Conservation (phyloP, 2,329 filamentous ascomycete genomes). For the Neobulgaria alba region DNA sequence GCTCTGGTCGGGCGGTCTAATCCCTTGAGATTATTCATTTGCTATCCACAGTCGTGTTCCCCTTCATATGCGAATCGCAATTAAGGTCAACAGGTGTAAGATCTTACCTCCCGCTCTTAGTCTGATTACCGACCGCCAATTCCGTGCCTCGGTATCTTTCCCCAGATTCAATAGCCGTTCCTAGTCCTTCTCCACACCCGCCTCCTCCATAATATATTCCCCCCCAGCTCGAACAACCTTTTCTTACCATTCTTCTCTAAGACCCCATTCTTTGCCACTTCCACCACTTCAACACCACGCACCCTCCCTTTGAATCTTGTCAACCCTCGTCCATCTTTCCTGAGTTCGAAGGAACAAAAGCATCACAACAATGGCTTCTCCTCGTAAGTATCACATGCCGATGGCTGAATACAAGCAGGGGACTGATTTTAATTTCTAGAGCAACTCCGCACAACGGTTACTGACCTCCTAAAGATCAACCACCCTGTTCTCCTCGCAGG, state of each 20-base stretch:
- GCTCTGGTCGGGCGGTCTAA: no score
- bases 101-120: no score
- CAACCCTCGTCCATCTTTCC: neutral
- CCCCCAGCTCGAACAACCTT: slow-evolving; percentile 1
- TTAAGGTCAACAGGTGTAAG: no score
- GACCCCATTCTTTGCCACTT: neutral
- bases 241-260: slow-evolving; percentile 3
- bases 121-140: no score
- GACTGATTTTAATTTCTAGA: slow-evolving; percentile 42
- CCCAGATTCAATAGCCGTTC: slow-evolving; percentile 18
- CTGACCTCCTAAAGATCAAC: slow-evolving; percentile 96
- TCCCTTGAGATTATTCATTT: no score
- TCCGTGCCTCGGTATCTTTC: slow-evolving; percentile 24
- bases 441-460: slow-evolving; percentile 82
- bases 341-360: slow-evolving; percentile 10
- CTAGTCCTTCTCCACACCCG: slow-evolving; percentile 4
- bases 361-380: slow-evolving; percentile 58
- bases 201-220: slow-evolving; percentile 4
- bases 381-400: slow-evolving; percentile 51
- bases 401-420: no score
- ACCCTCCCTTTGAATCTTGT: neutral
- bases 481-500: slow-evolving; percentile 92
- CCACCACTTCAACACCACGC: neutral
- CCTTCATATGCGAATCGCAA: no score
- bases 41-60: no score